These are phyloP conservation scores for Boletus bicolor DNA, from an alignment of 768 basidiomycete species.

Conservation along the genomic window DNA sequence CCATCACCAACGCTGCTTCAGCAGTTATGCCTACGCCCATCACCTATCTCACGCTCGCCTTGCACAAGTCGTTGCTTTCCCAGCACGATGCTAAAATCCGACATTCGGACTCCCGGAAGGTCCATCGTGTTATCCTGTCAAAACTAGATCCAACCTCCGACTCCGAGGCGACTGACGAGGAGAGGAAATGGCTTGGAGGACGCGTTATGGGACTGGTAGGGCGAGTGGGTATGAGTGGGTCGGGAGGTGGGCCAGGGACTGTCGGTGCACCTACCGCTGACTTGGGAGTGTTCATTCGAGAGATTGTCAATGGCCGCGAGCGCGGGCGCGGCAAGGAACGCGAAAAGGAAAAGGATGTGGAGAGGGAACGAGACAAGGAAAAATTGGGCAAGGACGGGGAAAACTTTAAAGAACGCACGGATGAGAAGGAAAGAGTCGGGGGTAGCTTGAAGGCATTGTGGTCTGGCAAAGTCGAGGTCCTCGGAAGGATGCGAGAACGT, in stretches of 20 bases:
- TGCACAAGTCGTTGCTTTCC: conserved; percentile 22
- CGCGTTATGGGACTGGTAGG: conserved; percentile 41
- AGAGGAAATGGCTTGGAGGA: conserved; percentile 30
- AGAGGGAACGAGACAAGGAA: conserved; percentile 38
- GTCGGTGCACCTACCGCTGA: conserved; percentile 51
- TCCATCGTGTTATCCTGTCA: conserved; percentile 58
- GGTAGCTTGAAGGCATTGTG: conserved; percentile 35
- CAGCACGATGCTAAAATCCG: conserved; percentile 30
- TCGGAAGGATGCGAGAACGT: conserved; percentile 30
- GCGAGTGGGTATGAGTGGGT: conserved; percentile 30
- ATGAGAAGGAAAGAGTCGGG: conserved; percentile 35
- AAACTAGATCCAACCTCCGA: conserved; percentile 47
- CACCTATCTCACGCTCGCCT: conserved; percentile 25
- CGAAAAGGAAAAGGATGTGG: conserved; percentile 34
- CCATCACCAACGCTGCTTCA: conserved; percentile 14
- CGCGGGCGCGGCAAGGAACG: conserved; percentile 28
- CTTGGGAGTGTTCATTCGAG: conserved; percentile 48
- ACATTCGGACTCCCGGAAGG: conserved; percentile 53
- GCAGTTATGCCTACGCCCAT: background rate
- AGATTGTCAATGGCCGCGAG: conserved; percentile 36
- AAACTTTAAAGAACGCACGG: conserved; percentile 25
- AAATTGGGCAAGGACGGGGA: conserved; percentile 36
- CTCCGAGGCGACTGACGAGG: conserved; percentile 31
- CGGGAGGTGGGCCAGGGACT: conserved; percentile 37
- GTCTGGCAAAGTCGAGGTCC: conserved; percentile 30